Evolutionary conservation across 768 basidiomycete species (phyloP).

Genomic region (Favolaschia claudopus): DNA sequence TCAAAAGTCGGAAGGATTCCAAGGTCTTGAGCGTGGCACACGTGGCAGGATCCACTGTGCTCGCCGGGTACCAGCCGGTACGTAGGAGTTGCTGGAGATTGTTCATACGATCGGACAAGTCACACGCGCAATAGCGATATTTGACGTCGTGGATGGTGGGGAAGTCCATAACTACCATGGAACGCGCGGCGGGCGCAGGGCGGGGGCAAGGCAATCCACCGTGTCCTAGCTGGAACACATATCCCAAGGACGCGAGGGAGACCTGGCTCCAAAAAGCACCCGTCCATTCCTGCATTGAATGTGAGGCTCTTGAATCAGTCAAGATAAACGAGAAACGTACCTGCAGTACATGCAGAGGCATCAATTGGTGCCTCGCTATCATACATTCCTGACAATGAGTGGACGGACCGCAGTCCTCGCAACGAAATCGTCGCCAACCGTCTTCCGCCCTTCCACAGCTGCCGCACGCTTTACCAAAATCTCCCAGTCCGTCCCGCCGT

Average conservation of each 20-base stretch:
- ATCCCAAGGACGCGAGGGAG: not conserved
- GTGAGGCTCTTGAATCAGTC: too few relatives aligned
- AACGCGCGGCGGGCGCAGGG: not conserved
- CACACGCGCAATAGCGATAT: slow-evolving; percentile 6
- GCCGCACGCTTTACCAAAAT: not conserved
- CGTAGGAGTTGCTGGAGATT: slow-evolving; percentile 7
- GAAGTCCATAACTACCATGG: slow-evolving; percentile 6
- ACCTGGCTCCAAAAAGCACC: not conserved
- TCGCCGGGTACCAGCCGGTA: slow-evolving; percentile 23
- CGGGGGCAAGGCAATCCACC: not conserved
- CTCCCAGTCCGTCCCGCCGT: not conserved
- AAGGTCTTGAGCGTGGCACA: slow-evolving; percentile 16
- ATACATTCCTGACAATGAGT: not conserved
- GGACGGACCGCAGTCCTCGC: not conserved
- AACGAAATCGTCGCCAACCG: too few relatives aligned
- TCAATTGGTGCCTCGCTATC: not conserved
- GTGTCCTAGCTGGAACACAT: slow-evolving; percentile 8
- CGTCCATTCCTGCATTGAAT: slow-evolving; percentile 3
- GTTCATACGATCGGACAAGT: not conserved
- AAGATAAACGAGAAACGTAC: not conserved
- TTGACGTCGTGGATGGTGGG: slow-evolving; percentile 4
- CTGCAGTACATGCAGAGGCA: not conserved
- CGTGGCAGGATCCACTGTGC: slow-evolving; percentile 9
- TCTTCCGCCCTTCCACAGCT: not conserved
- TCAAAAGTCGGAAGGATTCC: slow-evolving; percentile 19